A percentile compares a stretch with the other conserved stretches of the same genome.
Evolutionary conservation across 352 stramenopile genomes (phyloP).

Genomic region (Elongisporangium undulatum): DNA sequence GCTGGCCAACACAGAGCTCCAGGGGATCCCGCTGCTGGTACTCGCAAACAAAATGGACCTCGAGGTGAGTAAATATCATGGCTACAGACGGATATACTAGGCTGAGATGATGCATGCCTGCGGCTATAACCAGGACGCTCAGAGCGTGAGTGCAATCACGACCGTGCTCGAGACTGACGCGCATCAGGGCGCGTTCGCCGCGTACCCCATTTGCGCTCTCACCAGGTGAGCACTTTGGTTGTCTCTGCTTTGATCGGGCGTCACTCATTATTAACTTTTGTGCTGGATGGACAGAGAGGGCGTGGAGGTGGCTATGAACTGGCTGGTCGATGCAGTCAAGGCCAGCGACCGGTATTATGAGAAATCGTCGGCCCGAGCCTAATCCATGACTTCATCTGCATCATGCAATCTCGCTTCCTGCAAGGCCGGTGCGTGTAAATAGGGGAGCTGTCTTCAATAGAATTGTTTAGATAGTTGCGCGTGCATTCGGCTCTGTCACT

Average conservation of each 20-base stretch:
- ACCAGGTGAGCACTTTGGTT: slow-evolving; percentile 23
- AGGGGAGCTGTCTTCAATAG: neutral
- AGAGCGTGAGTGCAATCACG: slow-evolving; percentile 32
- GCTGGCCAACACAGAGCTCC: slow-evolving; percentile 69
- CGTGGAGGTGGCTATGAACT: slow-evolving; percentile 67
- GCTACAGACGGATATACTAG: neutral
- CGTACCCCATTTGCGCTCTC: slow-evolving; percentile 56
- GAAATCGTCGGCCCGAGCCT: slow-evolving; percentile 17
- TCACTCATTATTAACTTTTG: neutral
- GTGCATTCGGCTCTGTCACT: neutral
- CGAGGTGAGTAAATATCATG: slow-evolving; percentile 10
- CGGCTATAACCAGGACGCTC: slow-evolving; percentile 20
- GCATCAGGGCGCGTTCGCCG: slow-evolving; percentile 30
- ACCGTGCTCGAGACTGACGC: slow-evolving; percentile 37
- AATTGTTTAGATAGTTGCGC: neutral
- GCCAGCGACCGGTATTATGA: slow-evolving; percentile 62
- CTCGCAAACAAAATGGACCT: slow-evolving; percentile 92
- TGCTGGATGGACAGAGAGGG: slow-evolving; percentile 33
- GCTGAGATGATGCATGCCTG: neutral
- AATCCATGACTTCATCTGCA: neutral
- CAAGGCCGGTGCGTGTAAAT: neutral
- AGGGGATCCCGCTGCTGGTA: slow-evolving; percentile 84
- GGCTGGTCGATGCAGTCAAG: slow-evolving; percentile 70
- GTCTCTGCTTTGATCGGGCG: neutral
- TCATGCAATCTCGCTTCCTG: neutral